These are phyloP conservation scores for Astragalus glycyphyllos DNA, from an alignment of 306 rosid genomes.

Conservation along the genomic window DNA sequence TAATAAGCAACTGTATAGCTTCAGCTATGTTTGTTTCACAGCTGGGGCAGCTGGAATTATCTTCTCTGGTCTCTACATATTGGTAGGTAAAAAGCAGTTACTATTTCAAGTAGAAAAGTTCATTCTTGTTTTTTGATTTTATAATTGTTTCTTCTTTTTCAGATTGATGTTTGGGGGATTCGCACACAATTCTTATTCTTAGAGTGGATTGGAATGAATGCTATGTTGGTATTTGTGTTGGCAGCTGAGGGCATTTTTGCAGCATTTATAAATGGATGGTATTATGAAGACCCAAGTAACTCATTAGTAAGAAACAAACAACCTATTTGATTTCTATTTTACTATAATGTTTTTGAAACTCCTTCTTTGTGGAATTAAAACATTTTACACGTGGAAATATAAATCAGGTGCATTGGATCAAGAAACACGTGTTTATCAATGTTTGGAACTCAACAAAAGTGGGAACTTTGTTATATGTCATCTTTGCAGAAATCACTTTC, in stretches of 20 bases:
- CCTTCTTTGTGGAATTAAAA: not conserved
- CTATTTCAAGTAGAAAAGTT: not conserved
- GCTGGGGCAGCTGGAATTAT: constrained; percentile 85
- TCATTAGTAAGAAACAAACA: constrained; percentile 55
- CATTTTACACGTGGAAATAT: not conserved
- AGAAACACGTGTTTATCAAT: constrained; percentile 66
- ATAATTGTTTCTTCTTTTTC: not conserved
- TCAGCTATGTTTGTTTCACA: constrained; percentile 92
- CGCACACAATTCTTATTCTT: constrained; percentile 76
- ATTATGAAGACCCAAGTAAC: constrained; percentile 53
- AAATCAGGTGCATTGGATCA: constrained; percentile 80
- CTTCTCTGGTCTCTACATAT: constrained; percentile 74
- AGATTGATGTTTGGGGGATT: constrained; percentile 85
- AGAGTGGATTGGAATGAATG: constrained; percentile 97
- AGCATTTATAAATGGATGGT: constrained; percentile 92
- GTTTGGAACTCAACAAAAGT: constrained; percentile 83
- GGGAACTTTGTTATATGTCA: constrained; percentile 82
- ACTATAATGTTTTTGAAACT: not conserved
- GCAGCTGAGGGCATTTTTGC: constrained; percentile 91
- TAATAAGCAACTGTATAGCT: constrained; percentile 88
- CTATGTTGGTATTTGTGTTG: constrained; percentile 89
- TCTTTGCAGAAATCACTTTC: constrained; percentile 81
- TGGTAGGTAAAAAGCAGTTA: constrained; percentile 50
- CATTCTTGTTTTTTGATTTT: not conserved
- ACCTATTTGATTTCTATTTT: not conserved